Conservation (phyloP, 164 flowering plant species). For the Magnolia changhungtana region DNA sequence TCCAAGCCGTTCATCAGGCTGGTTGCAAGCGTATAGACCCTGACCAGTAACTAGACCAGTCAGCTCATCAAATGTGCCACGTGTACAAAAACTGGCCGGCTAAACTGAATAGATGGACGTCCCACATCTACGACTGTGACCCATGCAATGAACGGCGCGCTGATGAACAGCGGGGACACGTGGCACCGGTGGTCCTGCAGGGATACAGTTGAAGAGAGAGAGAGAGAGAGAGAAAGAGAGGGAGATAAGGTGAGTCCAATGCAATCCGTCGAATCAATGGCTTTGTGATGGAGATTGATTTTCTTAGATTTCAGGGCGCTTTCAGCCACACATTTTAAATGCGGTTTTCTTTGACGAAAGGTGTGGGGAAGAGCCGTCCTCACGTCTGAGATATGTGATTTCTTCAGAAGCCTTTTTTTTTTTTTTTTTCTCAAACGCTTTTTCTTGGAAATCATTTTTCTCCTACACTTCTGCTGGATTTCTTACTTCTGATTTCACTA, state of each 20-base stretch:
- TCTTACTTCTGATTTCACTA: too few relatives aligned
- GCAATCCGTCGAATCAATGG: slow-evolving; percentile 7
- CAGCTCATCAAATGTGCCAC: too few relatives aligned
- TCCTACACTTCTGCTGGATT: too few relatives aligned
- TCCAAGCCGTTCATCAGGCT: too few relatives aligned
- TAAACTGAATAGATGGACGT: too few relatives aligned
- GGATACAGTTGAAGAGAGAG: background rate
- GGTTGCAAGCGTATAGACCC: too few relatives aligned
- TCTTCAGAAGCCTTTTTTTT: too few relatives aligned
- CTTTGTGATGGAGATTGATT: slow-evolving; percentile 25
- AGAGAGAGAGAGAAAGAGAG: background rate
- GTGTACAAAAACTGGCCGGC: too few relatives aligned
- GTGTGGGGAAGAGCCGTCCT: slow-evolving; percentile 11
- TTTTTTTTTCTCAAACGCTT: too few relatives aligned
- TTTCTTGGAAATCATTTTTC: too few relatives aligned
- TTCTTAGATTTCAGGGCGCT: slow-evolving; percentile 15
- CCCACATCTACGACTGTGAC: too few relatives aligned
- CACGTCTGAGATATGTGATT: background rate
- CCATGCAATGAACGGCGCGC: background rate
- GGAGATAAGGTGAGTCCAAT: slow-evolving; percentile 19
- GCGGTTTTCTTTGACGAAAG: slow-evolving; percentile 1
- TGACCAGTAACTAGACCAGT: too few relatives aligned
- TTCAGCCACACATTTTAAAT: slow-evolving; percentile 16
- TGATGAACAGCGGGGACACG: background rate
- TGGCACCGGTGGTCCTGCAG: background rate